Evolutionary conservation across 2,329 filamentous ascomycete genomes (phyloP).

Genomic region (Colletotrichum chrysophilum): DNA sequence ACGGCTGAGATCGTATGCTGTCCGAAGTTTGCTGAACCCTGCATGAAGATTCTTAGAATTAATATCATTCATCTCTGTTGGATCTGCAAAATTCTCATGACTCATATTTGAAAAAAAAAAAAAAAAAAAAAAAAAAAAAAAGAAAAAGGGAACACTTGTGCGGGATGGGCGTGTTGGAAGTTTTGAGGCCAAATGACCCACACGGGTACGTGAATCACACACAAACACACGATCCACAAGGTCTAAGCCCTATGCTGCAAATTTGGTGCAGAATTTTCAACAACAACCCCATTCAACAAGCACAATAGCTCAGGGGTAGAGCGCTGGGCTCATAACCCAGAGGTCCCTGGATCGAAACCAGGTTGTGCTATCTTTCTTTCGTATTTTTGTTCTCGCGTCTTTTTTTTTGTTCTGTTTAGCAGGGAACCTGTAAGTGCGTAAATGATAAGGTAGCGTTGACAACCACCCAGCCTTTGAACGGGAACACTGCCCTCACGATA

Average conservation of each 20-base stretch:
- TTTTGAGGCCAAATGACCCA: background rate
- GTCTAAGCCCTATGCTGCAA: background rate
- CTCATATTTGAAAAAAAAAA: background rate
- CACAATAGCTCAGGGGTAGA: conserved; percentile 21
- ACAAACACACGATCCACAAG: background rate
- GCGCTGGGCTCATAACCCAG: conserved; percentile 20
- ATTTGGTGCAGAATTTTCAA: accelerated
- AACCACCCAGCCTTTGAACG: background rate
- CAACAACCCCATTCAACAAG: background rate
- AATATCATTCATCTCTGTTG: background rate
- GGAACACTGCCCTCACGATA: background rate
- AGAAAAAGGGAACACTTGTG: background rate
- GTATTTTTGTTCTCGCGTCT: background rate
- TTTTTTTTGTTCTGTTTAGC: background rate
- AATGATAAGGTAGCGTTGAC: background rate
- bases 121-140: background rate
- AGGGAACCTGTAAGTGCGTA: background rate
- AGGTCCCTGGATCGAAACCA: conserved; percentile 19
- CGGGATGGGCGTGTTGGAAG: background rate
- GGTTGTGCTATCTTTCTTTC: background rate
- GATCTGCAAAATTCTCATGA: background rate
- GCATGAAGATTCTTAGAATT: background rate
- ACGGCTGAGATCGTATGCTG: background rate
- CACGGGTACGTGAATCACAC: background rate
- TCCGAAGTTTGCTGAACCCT: background rate